These are phyloP conservation scores for Avena atlantica DNA, from an alignment of 176 grass and related monocot species.

Conservation along the genomic window DNA sequence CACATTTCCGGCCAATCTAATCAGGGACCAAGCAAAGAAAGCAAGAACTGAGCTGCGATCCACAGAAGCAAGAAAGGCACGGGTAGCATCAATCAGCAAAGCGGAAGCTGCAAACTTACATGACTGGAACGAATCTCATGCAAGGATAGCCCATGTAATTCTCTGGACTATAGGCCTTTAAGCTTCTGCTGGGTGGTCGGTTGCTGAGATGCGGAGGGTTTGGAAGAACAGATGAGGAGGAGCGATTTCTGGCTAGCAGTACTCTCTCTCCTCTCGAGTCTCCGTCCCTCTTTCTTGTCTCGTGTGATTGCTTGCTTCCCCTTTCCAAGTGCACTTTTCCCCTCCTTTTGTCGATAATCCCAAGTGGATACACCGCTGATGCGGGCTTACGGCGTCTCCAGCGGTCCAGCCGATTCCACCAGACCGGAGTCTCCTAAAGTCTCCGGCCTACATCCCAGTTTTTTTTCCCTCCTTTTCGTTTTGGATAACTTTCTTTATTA, in stretches of 20 bases:
- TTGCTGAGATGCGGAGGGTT: conserved; percentile 18
- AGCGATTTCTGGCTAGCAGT: not conserved
- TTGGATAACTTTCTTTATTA: too few relatives aligned
- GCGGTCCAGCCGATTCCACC: too few relatives aligned
- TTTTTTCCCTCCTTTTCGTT: too few relatives aligned
- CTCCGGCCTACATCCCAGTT: too few relatives aligned
- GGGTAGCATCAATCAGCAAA: not conserved
- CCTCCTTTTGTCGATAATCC: conserved; percentile 9
- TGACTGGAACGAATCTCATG: conserved; percentile 28
- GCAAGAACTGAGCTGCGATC: conserved; percentile 19
- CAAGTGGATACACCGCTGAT: not conserved
- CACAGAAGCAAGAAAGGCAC: not conserved
- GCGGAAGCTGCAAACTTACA: conserved; percentile 37
- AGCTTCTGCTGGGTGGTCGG: not conserved
- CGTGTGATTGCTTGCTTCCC: not conserved
- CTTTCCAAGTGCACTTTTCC: conserved; percentile 20
- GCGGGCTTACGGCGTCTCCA: too few relatives aligned
- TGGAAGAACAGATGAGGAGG: conserved; percentile 10
- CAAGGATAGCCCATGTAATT: conserved; percentile 7
- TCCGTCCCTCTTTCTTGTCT: not conserved
- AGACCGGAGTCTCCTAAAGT: too few relatives aligned
- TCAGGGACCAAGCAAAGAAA: conserved; percentile 9
- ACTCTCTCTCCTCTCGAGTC: not conserved
- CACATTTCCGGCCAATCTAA: conserved; percentile 15
- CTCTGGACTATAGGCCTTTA: not conserved